Conservation (phyloP, 73 alveolate genomes). For the Blepharisma stoltei region DNA sequence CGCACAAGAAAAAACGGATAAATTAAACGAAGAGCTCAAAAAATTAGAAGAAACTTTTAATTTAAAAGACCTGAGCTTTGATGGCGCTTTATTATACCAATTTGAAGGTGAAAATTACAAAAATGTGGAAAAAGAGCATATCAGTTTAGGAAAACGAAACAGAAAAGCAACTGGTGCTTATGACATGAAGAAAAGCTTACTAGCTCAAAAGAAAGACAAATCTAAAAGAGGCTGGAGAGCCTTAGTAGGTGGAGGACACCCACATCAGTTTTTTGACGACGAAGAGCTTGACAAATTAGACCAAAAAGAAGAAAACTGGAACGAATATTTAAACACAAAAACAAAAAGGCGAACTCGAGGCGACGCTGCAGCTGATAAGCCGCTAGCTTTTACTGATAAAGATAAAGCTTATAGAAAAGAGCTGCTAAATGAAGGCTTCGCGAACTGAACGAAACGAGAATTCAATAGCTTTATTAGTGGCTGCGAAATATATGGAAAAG, state of each 20-base stretch:
- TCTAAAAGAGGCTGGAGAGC: conserved; percentile 71
- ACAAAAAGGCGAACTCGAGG: conserved; percentile 24
- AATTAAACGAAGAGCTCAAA: conserved; percentile 68
- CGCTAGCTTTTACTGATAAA: conserved; percentile 61
- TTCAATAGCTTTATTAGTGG: conserved; percentile 73
- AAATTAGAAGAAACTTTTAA: conserved; percentile 82
- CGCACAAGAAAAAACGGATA: conserved; percentile 77
- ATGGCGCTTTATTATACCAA: conserved; percentile 38
- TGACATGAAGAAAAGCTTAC: conserved; percentile 87
- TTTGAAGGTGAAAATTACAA: conserved; percentile 61
- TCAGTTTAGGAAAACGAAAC: conserved; percentile 38
- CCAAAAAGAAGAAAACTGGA: conserved; percentile 36
- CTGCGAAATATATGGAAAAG: conserved; percentile 62
- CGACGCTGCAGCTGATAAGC: conserved; percentile 28
- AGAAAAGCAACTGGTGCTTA: conserved; percentile 81
- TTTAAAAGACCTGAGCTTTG: conserved; percentile 47
- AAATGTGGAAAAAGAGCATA: conserved; percentile 31
- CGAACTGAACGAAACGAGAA: conserved; percentile 76
- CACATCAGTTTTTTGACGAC: conserved; percentile 78
- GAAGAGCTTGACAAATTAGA: conserved; percentile 62
- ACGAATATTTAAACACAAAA: conserved; percentile 53
- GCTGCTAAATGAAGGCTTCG: conserved; percentile 66
- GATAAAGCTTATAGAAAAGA: conserved; percentile 63
- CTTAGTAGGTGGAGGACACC: conserved; percentile 72
- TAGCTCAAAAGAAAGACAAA: conserved; percentile 72